Evolutionary conservation across 176 grass and related monocot genomes (phyloP).

Genomic region (Aegilops bicornis): DNA sequence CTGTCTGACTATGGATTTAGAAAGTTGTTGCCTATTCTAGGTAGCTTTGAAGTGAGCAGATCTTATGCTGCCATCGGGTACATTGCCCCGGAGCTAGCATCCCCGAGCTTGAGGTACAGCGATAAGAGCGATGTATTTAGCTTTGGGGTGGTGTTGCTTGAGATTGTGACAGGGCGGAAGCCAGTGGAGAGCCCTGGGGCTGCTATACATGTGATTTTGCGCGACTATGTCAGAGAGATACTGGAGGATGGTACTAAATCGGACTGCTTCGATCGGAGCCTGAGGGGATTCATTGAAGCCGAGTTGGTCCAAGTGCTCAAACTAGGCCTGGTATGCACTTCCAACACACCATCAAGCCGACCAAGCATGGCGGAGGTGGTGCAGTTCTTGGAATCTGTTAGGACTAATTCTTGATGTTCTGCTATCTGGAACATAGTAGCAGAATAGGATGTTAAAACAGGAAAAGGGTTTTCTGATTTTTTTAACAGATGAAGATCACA

Average conservation of each 20-base stretch:
- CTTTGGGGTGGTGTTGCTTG: constrained; percentile 92
- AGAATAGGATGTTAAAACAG: constrained; percentile 52
- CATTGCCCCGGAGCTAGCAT: constrained; percentile 86
- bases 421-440: constrained; percentile 32
- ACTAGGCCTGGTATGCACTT: constrained; percentile 90
- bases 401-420: constrained; percentile 63
- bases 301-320: constrained; percentile 97
- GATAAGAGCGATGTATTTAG: constrained; percentile 98
- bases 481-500: constrained; percentile 41
- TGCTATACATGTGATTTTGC: constrained; percentile 50
- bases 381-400: constrained; percentile 94
- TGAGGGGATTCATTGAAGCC: constrained; percentile 67
- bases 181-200: constrained; percentile 69
- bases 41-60: constrained; percentile 74
- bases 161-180: constrained; percentile 86
- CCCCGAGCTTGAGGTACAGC: constrained; percentile 71
- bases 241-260: constrained; percentile 75
- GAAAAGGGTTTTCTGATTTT: constrained; percentile 48
- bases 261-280: constrained; percentile 74
- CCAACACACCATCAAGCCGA: constrained; percentile 67
- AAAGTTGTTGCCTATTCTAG: constrained; percentile 82
- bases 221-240: constrained; percentile 75
- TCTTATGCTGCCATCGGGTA: constrained; percentile 77
- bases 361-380: constrained; percentile 97
- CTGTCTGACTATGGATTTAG: constrained; percentile 90